Base-by-base conservation (phyloP, 2,329 filamentous ascomycete species). In the Epichloe sp. region DNA sequence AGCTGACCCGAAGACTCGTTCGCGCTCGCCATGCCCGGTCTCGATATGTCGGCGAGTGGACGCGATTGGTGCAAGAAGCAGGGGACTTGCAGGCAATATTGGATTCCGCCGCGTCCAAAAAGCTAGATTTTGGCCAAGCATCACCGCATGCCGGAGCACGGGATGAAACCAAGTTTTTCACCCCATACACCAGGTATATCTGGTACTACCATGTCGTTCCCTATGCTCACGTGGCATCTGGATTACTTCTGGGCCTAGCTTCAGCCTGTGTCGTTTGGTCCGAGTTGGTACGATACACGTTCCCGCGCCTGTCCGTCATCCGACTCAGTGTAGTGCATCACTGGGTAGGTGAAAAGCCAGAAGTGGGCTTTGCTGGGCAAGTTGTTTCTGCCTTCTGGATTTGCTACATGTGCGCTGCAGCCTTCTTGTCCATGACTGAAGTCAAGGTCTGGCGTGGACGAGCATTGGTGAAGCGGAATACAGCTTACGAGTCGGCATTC, bases 391-490 rank as follows among this genome's bases (percentile, higher is more conserved):
- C 88, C 2, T 72, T 81, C 14, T 98, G 93, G 93, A 83, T 98
- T 54, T 75, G 90, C 52, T 98, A 98, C 72, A 98, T 98, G 93
- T 95, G 87, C 65, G 76, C 86, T 14, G 89, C 89, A 45, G 88
- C 93, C 5, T 78, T 97, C 48, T 86, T 82, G 52, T 90, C 89
- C 7, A 83, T 98, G 62, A 88, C 85, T 14, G 88, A 95, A 63
- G 88, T 95, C 59, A 94, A 93, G 62, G 89, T 96, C n/a, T 98
- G 93, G 93, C 86, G 93, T 52, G 93, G 94, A 47, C 82, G 93
- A 36, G 91, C 93, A 0, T 75, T 98, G 5, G 91, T 97, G 45
- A 82, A 80, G 53, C 83, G 93, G 52, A 93, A 95, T 63, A 98
- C 93, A 0, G 91, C 94, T 53, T 83, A 88, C 54, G 93, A 97